Evolutionary conservation across 2,329 filamentous ascomycete species (phyloP).

Genomic region (Rutstroemia sp.): DNA sequence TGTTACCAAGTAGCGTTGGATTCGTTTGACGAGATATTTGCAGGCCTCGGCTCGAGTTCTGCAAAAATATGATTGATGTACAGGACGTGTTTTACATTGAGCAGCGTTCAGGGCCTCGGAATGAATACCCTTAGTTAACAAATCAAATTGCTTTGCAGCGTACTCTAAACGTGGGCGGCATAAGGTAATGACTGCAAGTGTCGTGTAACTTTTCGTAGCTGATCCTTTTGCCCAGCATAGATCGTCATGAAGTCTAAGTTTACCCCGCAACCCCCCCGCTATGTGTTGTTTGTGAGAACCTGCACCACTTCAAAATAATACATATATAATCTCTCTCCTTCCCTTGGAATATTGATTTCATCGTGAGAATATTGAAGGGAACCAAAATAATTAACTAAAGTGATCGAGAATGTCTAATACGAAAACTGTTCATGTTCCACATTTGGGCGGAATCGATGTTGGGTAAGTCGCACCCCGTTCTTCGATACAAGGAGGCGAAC

Average conservation of each 20-base stretch:
- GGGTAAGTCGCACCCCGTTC: conserved; percentile 31
- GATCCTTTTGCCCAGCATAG: too few species aligned
- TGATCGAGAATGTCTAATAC: conserved; percentile 15
- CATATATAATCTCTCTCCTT: too few species aligned
- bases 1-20: conserved; percentile 9
- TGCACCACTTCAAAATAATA: too few species aligned
- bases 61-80: background rate
- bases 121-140: background rate
- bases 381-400: background rate
- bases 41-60: background rate
- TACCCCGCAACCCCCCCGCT: too few species aligned
- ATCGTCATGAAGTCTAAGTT: too few species aligned
- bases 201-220: too few species aligned
- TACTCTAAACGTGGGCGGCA: too few species aligned
- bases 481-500: background rate
- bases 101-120: background rate
- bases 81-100: background rate
- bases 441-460: conserved; percentile 40
- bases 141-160: too few species aligned
- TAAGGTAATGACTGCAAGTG: too few species aligned
- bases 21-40: conserved; percentile 10
- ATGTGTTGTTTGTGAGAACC: too few species aligned
- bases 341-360: too few species aligned
- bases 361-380: too few species aligned
- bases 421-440: conserved; percentile 39